phyloP scores from a whole-genome alignment of 495 filamentous ascomycete genomes.

The Trypethelium eluteriae region DNA sequence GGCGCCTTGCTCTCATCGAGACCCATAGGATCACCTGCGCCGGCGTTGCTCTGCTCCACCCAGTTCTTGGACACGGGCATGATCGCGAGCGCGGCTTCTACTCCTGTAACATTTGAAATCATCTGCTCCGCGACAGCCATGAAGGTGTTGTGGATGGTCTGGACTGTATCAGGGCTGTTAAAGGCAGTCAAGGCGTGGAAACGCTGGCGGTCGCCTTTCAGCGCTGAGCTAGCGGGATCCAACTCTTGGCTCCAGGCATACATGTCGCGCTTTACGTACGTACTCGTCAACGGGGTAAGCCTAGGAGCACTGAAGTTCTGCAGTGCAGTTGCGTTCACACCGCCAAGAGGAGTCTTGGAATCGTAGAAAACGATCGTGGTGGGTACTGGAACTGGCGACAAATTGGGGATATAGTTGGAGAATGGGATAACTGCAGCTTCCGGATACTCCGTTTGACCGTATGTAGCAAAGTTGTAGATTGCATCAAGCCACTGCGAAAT shows the following conservation, averaged over 20 bases:
- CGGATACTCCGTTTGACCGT: neutral
- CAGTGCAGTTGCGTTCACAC: neutral
- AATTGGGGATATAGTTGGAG: neutral
- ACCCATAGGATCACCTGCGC: neutral
- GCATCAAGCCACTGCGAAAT: constrained; percentile 9
- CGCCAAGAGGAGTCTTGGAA: constrained; percentile 18
- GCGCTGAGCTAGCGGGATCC: neutral
- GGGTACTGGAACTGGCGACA: constrained; percentile 20
- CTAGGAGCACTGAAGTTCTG: neutral
- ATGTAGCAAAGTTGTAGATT: constrained; percentile 10
- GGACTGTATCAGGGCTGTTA: neutral
- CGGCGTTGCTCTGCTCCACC: constrained; percentile 1
- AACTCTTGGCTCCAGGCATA: neutral
- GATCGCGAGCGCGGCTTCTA: neutral
- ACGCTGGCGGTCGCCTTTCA: neutral
- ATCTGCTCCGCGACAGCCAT: neutral
- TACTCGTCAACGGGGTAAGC: neutral
- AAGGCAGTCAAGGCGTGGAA: neutral
- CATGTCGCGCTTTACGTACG: neutral
- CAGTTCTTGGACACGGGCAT: neutral
- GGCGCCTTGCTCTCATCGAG: neutral
- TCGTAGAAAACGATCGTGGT: constrained; percentile 32
- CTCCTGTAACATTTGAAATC: neutral
- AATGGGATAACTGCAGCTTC: neutral
- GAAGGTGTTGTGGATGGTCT: neutral